These are phyloP conservation scores for Macrolepiota albuminosa DNA, from an alignment of 768 basidiomycete genomes.

Conservation along the genomic window DNA sequence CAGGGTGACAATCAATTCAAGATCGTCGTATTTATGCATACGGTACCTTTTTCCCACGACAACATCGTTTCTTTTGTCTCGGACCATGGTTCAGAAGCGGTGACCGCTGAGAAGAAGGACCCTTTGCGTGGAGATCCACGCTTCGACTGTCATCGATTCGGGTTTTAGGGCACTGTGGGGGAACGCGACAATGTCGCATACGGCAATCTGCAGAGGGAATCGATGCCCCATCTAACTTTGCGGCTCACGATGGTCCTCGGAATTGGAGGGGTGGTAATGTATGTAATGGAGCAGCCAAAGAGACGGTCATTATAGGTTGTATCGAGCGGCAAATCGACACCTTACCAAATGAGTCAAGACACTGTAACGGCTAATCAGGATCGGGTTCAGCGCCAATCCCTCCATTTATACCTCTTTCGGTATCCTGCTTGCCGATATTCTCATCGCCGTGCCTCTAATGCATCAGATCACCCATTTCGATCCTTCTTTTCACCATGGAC, in stretches of 20 bases:
- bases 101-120: not conserved
- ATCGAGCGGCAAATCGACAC: conserved; percentile 24
- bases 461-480: conserved; percentile 16
- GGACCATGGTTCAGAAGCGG: not conserved
- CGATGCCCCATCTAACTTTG: not conserved
- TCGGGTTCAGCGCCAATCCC: conserved; percentile 27
- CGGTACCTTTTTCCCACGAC: not conserved
- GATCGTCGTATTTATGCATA: conserved; percentile 1
- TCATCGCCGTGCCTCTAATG: conserved; percentile 16
- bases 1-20: conserved; percentile 12
- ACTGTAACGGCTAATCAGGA: conserved; percentile 9
- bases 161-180: conserved; percentile 6
- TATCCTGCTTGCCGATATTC: conserved; percentile 21
- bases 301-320: not conserved
- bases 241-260: conserved; percentile 19
- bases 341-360: conserved; percentile 10
- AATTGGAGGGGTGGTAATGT: conserved; percentile 13
- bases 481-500: conserved; percentile 14
- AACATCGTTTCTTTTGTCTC: not conserved
- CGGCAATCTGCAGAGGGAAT: conserved; percentile 9
- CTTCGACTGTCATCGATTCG: conserved; percentile 1
- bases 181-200: not conserved
- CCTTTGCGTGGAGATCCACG: not conserved
- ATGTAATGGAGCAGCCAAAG: conserved; percentile 7
- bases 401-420: conserved; percentile 15